phyloP scores from a whole-genome alignment of 345 rosid species.

The Linum lewisii region DNA sequence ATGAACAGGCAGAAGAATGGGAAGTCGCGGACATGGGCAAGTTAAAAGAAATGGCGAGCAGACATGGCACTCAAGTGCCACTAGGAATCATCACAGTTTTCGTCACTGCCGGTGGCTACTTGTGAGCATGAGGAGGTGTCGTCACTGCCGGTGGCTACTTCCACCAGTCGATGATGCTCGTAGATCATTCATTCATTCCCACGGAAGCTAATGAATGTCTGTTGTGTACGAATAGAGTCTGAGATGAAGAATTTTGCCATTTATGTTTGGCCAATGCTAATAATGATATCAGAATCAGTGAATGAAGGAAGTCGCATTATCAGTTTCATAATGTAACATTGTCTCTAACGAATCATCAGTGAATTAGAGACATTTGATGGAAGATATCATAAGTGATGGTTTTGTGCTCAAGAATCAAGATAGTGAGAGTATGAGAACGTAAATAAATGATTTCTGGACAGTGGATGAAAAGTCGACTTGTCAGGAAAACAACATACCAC shows the following conservation, averaged over 20 bases:
- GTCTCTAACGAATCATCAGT: no score
- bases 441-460: no score
- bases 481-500: no score
- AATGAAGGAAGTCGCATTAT: no score
- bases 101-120: constrained; percentile 7
- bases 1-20: constrained; percentile 70
- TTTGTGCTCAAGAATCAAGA: no score
- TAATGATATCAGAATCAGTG: no score
- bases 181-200: not conserved
- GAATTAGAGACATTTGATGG: no score
- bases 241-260: not conserved
- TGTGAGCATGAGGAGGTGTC: not conserved
- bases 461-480: no score
- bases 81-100: not conserved
- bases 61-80: not conserved
- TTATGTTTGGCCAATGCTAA: not conserved
- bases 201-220: not conserved
- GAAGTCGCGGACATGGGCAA: constrained; percentile 40
- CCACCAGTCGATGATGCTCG: no score
- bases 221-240: not conserved
- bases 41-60: constrained; percentile 18
- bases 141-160: constrained; percentile 7
- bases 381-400: no score
- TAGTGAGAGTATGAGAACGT: no score
- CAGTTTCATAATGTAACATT: no score